phyloP scores from a whole-genome alignment of 371 early-diverging fungal genomes.

The Mucor mucedo region DNA sequence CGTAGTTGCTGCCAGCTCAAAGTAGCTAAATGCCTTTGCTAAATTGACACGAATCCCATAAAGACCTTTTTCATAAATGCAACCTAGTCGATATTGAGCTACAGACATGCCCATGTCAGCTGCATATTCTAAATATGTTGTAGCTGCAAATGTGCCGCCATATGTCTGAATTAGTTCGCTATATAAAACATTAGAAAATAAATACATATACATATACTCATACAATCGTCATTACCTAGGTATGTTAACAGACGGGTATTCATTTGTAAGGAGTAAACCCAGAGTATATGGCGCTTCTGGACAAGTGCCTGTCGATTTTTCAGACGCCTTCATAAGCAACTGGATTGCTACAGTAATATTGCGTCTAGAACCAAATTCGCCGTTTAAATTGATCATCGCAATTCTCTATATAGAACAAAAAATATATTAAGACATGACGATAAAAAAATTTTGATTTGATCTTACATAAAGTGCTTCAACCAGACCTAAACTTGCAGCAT shows the following conservation, averaged over 20 bases:
- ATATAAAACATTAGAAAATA: background rate
- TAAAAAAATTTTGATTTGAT: background rate
- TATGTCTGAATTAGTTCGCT: slow-evolving; percentile 36
- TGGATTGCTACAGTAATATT: slow-evolving; percentile 38
- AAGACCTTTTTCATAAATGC: slow-evolving; percentile 35
- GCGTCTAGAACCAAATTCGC: slow-evolving; percentile 45
- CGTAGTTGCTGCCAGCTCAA: slow-evolving; percentile 35
- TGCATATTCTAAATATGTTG: slow-evolving; percentile 37
- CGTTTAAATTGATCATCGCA: slow-evolving; percentile 43
- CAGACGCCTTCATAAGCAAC: slow-evolving; percentile 38
- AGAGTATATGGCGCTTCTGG: slow-evolving; percentile 48
- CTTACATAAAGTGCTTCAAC: slow-evolving; percentile 72
- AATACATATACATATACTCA: background rate
- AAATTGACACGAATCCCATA: slow-evolving; percentile 35
- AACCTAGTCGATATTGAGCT: slow-evolving; percentile 38
- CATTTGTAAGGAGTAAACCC: slow-evolving; percentile 38
- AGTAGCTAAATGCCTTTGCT: slow-evolving; percentile 32
- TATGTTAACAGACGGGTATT: slow-evolving; percentile 38
- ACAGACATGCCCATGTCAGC: slow-evolving; percentile 38
- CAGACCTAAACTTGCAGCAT: slow-evolving; percentile 72
- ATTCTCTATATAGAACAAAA: slow-evolving; percentile 33
- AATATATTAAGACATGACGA: background rate
- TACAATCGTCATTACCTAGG: slow-evolving; percentile 30
- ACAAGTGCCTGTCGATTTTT: slow-evolving; percentile 35
- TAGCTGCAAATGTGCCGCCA: slow-evolving; percentile 39